Evolutionary conservation across 2,329 filamentous ascomycete genomes (phyloP), one percentile per base, ranked within the genome.

Genomic region (Fonsecaea monophora): DNA sequence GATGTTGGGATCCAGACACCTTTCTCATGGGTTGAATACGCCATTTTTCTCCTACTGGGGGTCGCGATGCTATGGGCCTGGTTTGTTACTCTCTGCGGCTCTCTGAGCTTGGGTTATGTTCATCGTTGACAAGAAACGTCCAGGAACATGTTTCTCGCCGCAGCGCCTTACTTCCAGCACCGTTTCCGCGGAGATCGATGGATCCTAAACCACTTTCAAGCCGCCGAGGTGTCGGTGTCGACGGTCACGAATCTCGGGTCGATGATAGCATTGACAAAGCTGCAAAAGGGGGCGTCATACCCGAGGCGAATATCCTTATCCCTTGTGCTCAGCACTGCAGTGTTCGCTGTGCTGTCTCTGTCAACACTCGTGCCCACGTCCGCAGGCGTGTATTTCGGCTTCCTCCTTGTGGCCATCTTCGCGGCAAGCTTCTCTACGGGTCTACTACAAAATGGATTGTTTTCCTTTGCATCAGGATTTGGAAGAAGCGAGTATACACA

Each of bases 71-170:
- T 98, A 53, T 98, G 94, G 94, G 93, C 94, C 63, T 98, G 94
- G 94, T 96, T 86, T 73, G 86, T 30, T 10, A 74, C 60, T n/a
- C 4, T 6, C 32, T 15, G 38, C 30, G 18, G 10, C 32, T 21
- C 18, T 7, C 34, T 37, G n/a, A 13, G 32, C 21, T 10, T 15
- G 12, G n/a, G n/a, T 6, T 12, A 21, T 2, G 25, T 15, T 10
- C n/a, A 13, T 42, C 13, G 45, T 60, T 67, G 45, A 69, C 62
- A 30, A 61, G 5, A 8, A 13, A 40, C 32, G 21, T n/a, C 45
- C 15, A 94, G 92, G 92, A 98, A 98, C 82, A 97, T 97, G 94
- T 97, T 98, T 78, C 87, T 98, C 73, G 94, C 95, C 54, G 93
- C 94, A 8, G 92, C 92, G 1, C 92, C 94, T 4, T 98, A 98